Base-by-base conservation (phyloP, 1,139 yeast genomes). In the Geotrichum aggregatum region DNA sequence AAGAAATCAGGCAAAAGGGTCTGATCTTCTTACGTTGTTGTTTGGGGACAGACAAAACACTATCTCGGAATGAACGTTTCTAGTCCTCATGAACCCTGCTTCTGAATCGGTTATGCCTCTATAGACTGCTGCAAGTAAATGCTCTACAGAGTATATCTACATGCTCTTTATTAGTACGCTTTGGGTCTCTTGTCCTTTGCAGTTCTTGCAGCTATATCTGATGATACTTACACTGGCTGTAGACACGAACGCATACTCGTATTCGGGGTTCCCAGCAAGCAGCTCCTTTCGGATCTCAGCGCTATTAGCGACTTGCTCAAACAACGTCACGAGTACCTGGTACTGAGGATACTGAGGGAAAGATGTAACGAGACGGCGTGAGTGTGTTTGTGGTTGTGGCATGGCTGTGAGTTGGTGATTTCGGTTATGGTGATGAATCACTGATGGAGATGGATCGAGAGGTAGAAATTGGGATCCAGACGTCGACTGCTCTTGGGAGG, bases 41-140 rank as follows among this genome's bases (percentile, higher is more conserved):
- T 74, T 73, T 1, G 82, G 80, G 1, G 83, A 75, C 50, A 80
- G 64, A 44, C 79, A 72, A 57, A 78, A 73, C 11, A 80, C 71
- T 18, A 77, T 63, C 58, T 80, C 84, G 1, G 83, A 76, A 55
- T 79, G 80, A 4, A 80, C 52, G 1, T 74, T 71, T 59, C 71
- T 75, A 1, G 84, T 76, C 55, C 80, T 70, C 62, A 74, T 64
- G 47, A 31, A 19, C 24, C 72, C 75, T 34, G 70, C 68, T 0
- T 65, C 62, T 7, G 62, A 56, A 57, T 79, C 84, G 21, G 73
- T 59, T 6, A 80, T 59, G 3, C 80, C 76, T 54, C 80, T 70
- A 59, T 78, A 77, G 1, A 76, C 60, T 1, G 83, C 79, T 26
- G 79, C 70, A 42, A 70, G 63, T 6, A 80, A 50, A 54, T 80